phyloP scores from a whole-genome alignment of 2,329 filamentous ascomycete genomes.

The Aspergillus sp. region DNA sequence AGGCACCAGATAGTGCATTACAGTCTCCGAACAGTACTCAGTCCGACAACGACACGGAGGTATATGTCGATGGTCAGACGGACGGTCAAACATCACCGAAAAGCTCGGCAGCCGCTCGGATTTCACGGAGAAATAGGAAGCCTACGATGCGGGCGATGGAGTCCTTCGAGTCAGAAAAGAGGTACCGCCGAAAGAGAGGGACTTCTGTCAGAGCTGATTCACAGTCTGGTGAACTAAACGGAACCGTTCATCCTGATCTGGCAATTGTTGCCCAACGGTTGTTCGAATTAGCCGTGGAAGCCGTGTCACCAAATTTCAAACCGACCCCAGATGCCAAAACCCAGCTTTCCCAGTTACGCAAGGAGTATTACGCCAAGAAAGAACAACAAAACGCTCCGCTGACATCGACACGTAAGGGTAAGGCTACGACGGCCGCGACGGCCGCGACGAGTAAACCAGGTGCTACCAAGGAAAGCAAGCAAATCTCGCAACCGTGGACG shows the following conservation, averaged over 20 bases:
- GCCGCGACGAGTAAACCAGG: constrained; percentile 7
- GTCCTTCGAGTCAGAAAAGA: constrained; percentile 13
- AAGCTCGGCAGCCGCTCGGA: constrained; percentile 10
- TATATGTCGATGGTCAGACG: constrained; percentile 16
- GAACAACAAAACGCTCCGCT: constrained; percentile 3
- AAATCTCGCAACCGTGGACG: constrained; percentile 17
- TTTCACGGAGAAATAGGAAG: constrained; percentile 14
- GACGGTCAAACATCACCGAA: constrained; percentile 15
- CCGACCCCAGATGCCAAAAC: constrained; percentile 7
- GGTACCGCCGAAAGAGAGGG: constrained; percentile 10
- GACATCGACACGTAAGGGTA: no score
- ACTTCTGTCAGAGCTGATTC: constrained; percentile 7
- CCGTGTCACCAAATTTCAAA: constrained; percentile 9
- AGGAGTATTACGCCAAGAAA: constrained; percentile 5
- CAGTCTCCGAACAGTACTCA: constrained; percentile 2
- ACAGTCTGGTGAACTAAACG: not conserved
- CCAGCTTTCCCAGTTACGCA: constrained; percentile 10
- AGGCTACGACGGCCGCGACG: not conserved
- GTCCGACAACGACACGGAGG: constrained; percentile 15
- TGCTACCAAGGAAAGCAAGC: constrained; percentile 11
- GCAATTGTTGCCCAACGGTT: constrained; percentile 7
- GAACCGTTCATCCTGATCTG: constrained; percentile 1
- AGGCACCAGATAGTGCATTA: not conserved
- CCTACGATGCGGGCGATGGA: constrained; percentile 16
- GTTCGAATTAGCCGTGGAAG: constrained; percentile 11